Evolutionary conservation across 2,329 filamentous ascomycete species (phyloP), one percentile per base, ranked within the genome.

Genomic region (Sclerotiophoma versabilis): DNA sequence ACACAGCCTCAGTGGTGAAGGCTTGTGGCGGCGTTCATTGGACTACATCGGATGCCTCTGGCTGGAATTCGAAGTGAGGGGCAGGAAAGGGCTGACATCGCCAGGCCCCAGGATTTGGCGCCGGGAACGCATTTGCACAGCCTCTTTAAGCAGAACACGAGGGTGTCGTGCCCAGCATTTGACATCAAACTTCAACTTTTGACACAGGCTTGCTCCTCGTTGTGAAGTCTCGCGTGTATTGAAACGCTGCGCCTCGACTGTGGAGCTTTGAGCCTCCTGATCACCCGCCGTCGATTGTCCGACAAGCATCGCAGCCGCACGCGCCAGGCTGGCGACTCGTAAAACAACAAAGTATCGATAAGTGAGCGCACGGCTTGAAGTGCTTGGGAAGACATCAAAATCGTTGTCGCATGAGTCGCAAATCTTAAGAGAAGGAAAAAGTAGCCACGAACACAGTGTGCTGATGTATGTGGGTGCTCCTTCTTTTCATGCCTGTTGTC

Each of bases 391-490:
- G 29, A 44, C 43, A 19, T 50, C 49, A 10, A 41, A 46, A 55
- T 38, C 20, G 51, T 58, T 62, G 63, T 71, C 70, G 64, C 65
- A 53, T 62, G 34, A 49, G 50, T 45, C 20, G 42, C 37, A 43
- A 42, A n/a, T 25, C 29, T 49, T 10, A 50, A 57, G 51, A 56
- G 57, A 58, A 48, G 52, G 54, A 49, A 54, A 7, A 47, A 54
- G 53, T 54, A 60, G 59, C 57, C 51, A 61, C 38, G 15, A 38
- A 59, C 53, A 55, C 54, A 47, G 64, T 64, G 68, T 58, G 64
- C 64, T 68, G 64, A 70, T 73, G 70, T 73, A 73, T 59, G 69
- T 72, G 60, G 55, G 33, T 64, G 65, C 64, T 64, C 58, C 49
- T 65, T 71, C 58, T 43, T 57, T 56, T 56, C 45, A 46, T 48